Evolutionary conservation across 148 eudicot species (phyloP).

Genomic region (Dianthus caryophyllus): DNA sequence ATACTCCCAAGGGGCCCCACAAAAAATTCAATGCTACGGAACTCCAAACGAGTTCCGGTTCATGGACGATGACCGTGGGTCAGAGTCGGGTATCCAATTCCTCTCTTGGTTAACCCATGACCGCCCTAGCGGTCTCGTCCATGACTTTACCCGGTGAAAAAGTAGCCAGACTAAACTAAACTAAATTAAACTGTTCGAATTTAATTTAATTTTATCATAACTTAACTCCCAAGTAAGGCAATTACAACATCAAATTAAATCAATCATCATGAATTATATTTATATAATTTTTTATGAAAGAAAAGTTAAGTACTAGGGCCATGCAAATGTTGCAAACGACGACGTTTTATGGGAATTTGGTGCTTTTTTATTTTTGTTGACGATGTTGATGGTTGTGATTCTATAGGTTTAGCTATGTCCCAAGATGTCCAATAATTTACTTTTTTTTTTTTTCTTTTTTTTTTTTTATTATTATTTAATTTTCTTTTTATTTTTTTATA

Average conservation of each 20-base stretch:
- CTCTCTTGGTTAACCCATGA: conserved; percentile 75
- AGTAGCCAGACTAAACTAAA: not conserved
- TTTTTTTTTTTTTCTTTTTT: conserved; percentile 20
- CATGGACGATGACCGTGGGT: conserved; percentile 44
- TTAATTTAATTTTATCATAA: no score
- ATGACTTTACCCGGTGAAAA: conserved; percentile 61
- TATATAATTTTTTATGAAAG: not conserved
- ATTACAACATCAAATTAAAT: no score
- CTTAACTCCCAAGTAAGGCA: not conserved
- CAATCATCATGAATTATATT: no score
- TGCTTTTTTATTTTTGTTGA: conserved; percentile 7
- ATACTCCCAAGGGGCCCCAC: conserved; percentile 15
- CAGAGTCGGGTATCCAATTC: conserved; percentile 42
- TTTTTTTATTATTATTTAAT: not conserved
- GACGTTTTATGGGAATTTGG: conserved; percentile 21
- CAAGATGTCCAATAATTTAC: conserved; percentile 9
- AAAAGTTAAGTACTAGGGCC: conserved; percentile 17
- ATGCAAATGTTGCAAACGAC: conserved; percentile 21
- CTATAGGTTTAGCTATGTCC: conserved; percentile 11
- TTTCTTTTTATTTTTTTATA: no score
- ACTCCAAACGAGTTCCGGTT: conserved; percentile 68
- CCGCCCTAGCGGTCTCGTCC: conserved; percentile 50
- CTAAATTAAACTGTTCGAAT: no score
- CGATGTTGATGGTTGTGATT: conserved; percentile 27
- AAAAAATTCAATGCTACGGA: conserved; percentile 42